Conservation (phyloP, 345 rosid species). For the Mangifera indica region DNA sequence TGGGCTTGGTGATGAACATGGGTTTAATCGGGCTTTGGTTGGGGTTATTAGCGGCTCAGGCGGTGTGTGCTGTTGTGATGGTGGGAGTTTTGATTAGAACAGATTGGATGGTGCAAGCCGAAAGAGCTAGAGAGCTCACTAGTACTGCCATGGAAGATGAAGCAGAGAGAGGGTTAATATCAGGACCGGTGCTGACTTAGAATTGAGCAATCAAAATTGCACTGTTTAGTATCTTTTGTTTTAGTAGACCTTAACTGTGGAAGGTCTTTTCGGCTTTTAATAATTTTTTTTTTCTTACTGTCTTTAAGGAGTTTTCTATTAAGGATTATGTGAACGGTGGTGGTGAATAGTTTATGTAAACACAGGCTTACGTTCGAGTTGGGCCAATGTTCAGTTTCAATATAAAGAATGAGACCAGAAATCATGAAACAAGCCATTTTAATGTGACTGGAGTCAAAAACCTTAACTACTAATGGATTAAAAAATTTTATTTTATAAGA, state of each 20-base stretch:
- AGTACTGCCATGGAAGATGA: conserved; percentile 15
- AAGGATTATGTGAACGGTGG: not conserved
- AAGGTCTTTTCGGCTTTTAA: not conserved
- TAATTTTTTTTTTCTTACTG: too few species aligned
- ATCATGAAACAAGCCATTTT: not conserved
- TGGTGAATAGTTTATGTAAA: not conserved
- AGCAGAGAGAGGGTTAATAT: conserved; percentile 17
- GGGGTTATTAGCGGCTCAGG: conserved; percentile 47
- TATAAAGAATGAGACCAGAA: not conserved
- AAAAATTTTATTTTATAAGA: too few species aligned
- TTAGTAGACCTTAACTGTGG: too few species aligned
- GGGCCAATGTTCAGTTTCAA: not conserved
- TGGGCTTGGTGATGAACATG: conserved; percentile 35
- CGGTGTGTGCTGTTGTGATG: conserved; percentile 35
- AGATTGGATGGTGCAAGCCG: conserved; percentile 41
- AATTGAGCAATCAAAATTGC: not conserved
- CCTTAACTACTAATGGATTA: too few species aligned
- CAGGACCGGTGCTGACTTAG: conserved; percentile 14
- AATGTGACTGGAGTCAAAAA: too few species aligned
- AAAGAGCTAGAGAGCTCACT: conserved; percentile 42
- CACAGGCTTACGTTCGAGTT: conserved; percentile 1
- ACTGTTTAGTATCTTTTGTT: not conserved
- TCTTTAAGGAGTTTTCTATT: not conserved
- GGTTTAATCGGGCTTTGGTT: conserved; percentile 50
- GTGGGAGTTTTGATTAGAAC: conserved; percentile 34